Percentiles rank a stretch among this genome's conserved stretches.
Conservation (phyloP, 2,329 filamentous ascomycete genomes). For the Chaetomium sp. region DNA sequence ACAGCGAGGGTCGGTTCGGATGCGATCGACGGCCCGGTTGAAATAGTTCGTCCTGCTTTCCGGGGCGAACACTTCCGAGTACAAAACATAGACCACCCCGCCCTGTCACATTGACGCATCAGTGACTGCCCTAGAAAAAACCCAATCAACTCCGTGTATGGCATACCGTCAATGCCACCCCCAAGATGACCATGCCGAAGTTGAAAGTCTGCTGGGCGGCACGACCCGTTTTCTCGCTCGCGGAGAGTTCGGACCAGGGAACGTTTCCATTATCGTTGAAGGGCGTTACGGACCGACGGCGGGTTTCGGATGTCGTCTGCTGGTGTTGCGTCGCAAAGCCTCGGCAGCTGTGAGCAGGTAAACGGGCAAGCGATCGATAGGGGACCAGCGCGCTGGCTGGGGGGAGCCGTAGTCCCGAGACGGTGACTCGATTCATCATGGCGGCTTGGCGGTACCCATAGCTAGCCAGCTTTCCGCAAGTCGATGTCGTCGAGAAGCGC, state of each 20-base stretch:
- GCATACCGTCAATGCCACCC: conserved; percentile 67
- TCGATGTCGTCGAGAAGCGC: background rate
- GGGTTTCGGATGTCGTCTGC: conserved; percentile 33
- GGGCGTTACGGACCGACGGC: conserved; percentile 67
- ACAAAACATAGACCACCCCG: conserved; percentile 72
- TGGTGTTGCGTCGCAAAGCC: conserved; percentile 51
- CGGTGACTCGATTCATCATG: conserved; percentile 40
- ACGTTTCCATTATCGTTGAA: conserved; percentile 81
- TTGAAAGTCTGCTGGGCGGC: conserved; percentile 91
- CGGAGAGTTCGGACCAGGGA: conserved; percentile 71
- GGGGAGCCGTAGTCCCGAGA: conserved; percentile 15
- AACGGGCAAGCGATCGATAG: conserved; percentile 13
- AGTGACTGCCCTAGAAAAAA: too few species aligned
- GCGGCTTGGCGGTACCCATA: conserved; percentile 30
- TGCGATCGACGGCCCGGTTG: conserved; percentile 74
- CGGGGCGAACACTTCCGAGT: conserved; percentile 73
- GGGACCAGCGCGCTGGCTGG: background rate
- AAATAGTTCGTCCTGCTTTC: conserved; percentile 84
- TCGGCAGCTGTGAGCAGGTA: conserved; percentile 27
- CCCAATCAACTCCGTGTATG: too few species aligned
- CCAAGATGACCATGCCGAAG: conserved; percentile 67
- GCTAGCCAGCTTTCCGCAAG: conserved; percentile 15
- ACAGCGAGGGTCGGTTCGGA: conserved; percentile 67
- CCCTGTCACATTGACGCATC: conserved; percentile 41
- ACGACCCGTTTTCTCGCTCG: conserved; percentile 70